Evolutionary conservation across 2,329 filamentous ascomycete species (phyloP), one percentile per base, ranked within the genome.

Genomic region (Pseudogymnoascus sp.): DNA sequence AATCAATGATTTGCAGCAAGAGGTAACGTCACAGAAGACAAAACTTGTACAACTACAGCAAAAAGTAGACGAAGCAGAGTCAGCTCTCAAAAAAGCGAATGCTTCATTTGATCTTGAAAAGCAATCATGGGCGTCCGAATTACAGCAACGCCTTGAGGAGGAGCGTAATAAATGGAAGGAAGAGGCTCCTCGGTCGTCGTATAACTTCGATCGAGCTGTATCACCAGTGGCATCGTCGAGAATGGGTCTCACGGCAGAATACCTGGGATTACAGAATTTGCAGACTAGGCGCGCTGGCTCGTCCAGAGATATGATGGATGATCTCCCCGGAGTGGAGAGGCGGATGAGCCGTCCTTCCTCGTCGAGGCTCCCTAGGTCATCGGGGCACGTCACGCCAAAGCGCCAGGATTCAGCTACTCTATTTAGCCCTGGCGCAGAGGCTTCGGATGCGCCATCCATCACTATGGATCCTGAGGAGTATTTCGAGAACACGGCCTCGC

Each of bases 21-120:
- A 92, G 62, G 75, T 89, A 2, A 77, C 81, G 11, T 77, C 81
- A 21, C 82, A 84, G 61, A 83, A 82, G 60, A 76, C 79, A 3
- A 80, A 86, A 64, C 73, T 88, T 26, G 82, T 85, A 50, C 76
- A 80, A 13, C 75, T 95, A 2, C 84, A 85, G 64, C 81, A 81
- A 63, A 82, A 83, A n/a, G 80, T 86, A 21, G 82, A 87, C 66
- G 81, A 87, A 64, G 79, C 86, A 7, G 83, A 94, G 68, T 77
- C 82, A 7, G 83, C 87, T 4, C 76, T 92, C 1, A 75, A 81
- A 29, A 82, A 88, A 60, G 75, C 81, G 1, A 78, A 78, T 62
- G 77, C 78, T 60, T 79, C 85, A 8, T 75, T 84, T 13, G 78
- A 81, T 37, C 80, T 81, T 54, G 84, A 88, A 67, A 84, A 81